phyloP scores from a whole-genome alignment of 768 basidiomycete genomes.

The Naganishia antarctica region DNA sequence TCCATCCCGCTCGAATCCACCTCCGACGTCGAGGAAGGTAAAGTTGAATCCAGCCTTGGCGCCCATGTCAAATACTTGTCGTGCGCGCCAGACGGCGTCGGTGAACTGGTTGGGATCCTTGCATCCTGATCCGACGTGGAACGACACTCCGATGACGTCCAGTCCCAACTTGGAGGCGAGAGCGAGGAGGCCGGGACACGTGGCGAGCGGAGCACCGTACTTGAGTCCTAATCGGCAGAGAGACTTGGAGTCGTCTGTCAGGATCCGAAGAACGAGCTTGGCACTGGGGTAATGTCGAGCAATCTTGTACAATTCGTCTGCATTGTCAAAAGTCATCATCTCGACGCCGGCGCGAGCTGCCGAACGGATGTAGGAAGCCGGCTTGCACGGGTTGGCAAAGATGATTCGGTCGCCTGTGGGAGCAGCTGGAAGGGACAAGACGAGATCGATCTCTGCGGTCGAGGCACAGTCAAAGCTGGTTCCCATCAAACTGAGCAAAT shows the following conservation, averaged over 20 bases:
- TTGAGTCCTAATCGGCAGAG: constrained; percentile 90
- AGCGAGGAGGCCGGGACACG: constrained; percentile 71
- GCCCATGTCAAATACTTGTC: constrained; percentile 81
- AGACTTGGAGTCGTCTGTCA: constrained; percentile 96
- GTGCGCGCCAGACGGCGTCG: constrained; percentile 80
- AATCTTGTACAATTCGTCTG: constrained; percentile 91
- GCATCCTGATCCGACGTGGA: constrained; percentile 96
- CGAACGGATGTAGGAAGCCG: constrained; percentile 81
- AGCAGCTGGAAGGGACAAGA: constrained; percentile 60
- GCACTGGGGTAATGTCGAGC: constrained; percentile 72
- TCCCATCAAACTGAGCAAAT: constrained; percentile 82
- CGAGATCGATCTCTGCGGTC: constrained; percentile 78
- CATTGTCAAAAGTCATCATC: constrained; percentile 97
- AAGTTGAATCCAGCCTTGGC: constrained; percentile 73
- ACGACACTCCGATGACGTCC: constrained; percentile 88
- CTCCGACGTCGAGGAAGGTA: constrained; percentile 83
- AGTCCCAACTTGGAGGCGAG: constrained; percentile 73
- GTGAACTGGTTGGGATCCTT: constrained; percentile 85
- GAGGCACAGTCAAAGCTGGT: constrained; percentile 97
- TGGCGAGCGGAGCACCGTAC: constrained; percentile 82
- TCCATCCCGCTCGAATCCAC: constrained; percentile 85
- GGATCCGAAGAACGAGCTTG: constrained; percentile 83
- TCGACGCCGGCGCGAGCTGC: constrained; percentile 74
- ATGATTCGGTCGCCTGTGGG: constrained; percentile 78
- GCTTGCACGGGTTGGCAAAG: constrained; percentile 99